Evolutionary conservation across 352 stramenopile genomes (phyloP), one percentile per base, ranked within the genome.

Genomic region (Pythium aquatile): DNA sequence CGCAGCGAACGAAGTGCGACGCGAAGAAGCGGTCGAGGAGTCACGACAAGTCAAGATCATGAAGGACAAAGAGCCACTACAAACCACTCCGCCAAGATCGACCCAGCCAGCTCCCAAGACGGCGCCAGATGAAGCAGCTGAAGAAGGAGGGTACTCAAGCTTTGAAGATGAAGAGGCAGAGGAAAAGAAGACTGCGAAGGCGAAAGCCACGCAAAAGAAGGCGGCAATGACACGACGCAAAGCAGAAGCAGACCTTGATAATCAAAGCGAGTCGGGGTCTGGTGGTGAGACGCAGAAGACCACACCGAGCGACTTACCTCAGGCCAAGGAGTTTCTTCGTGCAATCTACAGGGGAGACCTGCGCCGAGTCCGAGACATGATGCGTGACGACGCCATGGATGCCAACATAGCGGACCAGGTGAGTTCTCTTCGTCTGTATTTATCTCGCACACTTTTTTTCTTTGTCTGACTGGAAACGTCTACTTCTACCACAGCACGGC

Each of bases 261-360:
- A 67, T 47, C 56, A 67, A 13, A 65, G 53, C 24, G 68, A 68
- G 0, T 62, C 65, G 20, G 75, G 76, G 0, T 32, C 64, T 1
- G 28, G 66, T 17, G 63, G 40, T 2, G 58, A 39, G 11, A 62
- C 69, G 1, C 68, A 78, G 46, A 69, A 68, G n/a, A 90, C 82
- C 46, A 84, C 69, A 26, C 61, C 74, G 24, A 83, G 77, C 26
- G 77, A 85, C 17, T 80, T 75, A 5, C 74, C 68, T 2, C 70
- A 83, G 42, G 78, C 73, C 40, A 91, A 90, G 49, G 70, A 76
- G 47, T 85, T 91, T 56, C 48, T 93, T 28, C 76, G 77, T 40
- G 81, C 81, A 6, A 82, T 92, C 37, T 92, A 84, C 48, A 73
- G 70, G 35, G 78, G 69, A 4, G 81, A 94, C 35, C 69, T 83